These are phyloP conservation scores for Fremontodendron californicum DNA, from an alignment of 345 rosid genomes.

Conservation along the genomic window DNA sequence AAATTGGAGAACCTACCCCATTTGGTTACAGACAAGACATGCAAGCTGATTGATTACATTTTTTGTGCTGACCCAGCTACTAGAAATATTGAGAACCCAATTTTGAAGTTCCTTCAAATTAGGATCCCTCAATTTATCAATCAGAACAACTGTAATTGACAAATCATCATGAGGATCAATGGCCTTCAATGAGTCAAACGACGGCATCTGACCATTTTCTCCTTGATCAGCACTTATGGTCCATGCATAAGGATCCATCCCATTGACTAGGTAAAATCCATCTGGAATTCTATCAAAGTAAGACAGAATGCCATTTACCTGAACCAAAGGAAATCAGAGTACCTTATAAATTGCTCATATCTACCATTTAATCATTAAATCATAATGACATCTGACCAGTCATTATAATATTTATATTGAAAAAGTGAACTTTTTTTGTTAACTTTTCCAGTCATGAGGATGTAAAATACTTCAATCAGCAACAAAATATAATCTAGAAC, in stretches of 20 bases:
- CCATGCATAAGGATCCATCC: constrained; percentile 53
- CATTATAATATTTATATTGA: not conserved
- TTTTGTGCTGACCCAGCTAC: constrained; percentile 25
- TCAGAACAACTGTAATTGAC: constrained; percentile 40
- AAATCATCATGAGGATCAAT: constrained; percentile 32
- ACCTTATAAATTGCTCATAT: not conserved
- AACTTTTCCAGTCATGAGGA: not conserved
- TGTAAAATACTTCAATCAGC: not conserved
- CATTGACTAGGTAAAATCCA: constrained; percentile 50
- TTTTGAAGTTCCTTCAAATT: constrained; percentile 37
- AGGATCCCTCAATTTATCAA: constrained; percentile 36
- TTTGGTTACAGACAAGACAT: constrained; percentile 36
- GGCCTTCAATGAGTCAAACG: constrained; percentile 38
- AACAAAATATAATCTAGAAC: not conserved
- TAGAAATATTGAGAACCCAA: constrained; percentile 32
- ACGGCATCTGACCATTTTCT: constrained; percentile 38
- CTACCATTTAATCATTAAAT: too few relatives aligned
- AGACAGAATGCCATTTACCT: constrained; percentile 52
- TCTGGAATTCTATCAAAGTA: constrained; percentile 45
- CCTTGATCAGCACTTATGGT: constrained; percentile 39
- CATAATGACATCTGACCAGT: not conserved
- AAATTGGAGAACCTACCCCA: constrained; percentile 40
- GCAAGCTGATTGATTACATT: constrained; percentile 44
- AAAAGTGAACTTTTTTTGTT: not conserved
- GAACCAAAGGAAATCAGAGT: constrained; percentile 15